phyloP scores from a whole-genome alignment of 73 alveolate genomes.

The Tetrahymena malaccensis region DNA sequence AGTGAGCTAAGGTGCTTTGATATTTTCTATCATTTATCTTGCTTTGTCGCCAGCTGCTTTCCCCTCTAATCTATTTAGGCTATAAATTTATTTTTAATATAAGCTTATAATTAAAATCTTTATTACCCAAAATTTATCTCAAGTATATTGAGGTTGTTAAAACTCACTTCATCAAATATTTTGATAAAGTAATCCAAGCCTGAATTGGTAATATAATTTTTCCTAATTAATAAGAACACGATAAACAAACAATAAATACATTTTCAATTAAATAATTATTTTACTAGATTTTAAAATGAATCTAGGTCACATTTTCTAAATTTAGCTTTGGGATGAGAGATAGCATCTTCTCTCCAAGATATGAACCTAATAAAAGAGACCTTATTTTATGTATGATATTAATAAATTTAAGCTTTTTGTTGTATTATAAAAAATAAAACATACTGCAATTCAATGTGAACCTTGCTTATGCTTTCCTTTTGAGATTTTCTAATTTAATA shows the following conservation, averaged over 20 bases:
- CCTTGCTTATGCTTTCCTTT: neutral
- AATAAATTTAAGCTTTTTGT: neutral
- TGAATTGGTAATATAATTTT: neutral
- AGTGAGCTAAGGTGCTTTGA: neutral
- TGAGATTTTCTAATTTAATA: neutral
- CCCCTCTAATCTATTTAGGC: neutral
- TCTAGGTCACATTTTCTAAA: neutral
- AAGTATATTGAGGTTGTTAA: neutral
- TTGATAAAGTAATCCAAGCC: neutral
- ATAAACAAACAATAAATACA: neutral
- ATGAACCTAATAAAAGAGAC: neutral
- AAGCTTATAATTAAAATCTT: too few relatives aligned
- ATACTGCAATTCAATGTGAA: neutral
- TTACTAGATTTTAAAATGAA: neutral
- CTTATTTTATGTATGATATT: neutral
- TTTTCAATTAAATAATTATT: neutral
- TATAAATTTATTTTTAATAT: too few relatives aligned
- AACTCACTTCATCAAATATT: neutral
- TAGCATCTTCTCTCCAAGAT: neutral
- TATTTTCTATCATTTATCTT: neutral
- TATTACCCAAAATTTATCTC: neutral
- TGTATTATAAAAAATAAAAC: neutral
- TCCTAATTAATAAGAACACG: neutral
- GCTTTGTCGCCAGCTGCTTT: neutral
- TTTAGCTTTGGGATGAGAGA: neutral